Evolutionary conservation across 2,329 filamentous ascomycete genomes (phyloP), one percentile per base, ranked within the genome.

Genomic region (Verticillium nubilum): DNA sequence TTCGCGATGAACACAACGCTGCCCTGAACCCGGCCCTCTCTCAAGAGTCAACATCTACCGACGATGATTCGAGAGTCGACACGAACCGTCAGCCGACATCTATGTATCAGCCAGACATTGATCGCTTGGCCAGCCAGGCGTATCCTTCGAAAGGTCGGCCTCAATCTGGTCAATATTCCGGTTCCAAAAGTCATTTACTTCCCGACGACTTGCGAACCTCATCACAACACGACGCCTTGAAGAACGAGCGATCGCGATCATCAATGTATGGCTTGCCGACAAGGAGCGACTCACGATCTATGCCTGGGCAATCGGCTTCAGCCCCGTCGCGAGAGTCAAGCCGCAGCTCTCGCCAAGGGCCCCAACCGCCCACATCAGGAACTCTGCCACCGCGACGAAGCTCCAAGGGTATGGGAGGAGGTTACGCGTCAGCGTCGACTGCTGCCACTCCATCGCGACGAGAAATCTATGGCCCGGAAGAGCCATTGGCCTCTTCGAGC

Each of bases 331-430:
- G 90, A 67, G 90, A 93, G 66, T 78, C 81, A 25, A 92, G 86
- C 69, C 84, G 90, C 68, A 83, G 85, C 58, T 80, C 80, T 61
- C 80, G 80, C 57, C 86, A 85, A 64, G 78, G 83, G 55, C 78
- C 73, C 4, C 47, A 76, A 47, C 69, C 81, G 37, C 72, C 75
- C 29, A 81, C 78, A 15, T 86, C 83, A 69, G 85, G 84, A 5
- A 85, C 87, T 15, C 73, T 89, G 61, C 91, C 92, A 52, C 89
- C 90, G 50, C 85, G 92, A 67, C 85, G 89, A 70, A 89, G 87
- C 67, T 97, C 92, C 12, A 86, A 87, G 70, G 86, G 89, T 52
- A 84, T 89, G 73, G 83, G 81, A 42, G 82, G 84, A 63, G 82
- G 82, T 27, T 83, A 83, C 65, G 72, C 72, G 52, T 70, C 79